Conservation (phyloP, 768 basidiomycete genomes). For the Podaxis sp. region DNA sequence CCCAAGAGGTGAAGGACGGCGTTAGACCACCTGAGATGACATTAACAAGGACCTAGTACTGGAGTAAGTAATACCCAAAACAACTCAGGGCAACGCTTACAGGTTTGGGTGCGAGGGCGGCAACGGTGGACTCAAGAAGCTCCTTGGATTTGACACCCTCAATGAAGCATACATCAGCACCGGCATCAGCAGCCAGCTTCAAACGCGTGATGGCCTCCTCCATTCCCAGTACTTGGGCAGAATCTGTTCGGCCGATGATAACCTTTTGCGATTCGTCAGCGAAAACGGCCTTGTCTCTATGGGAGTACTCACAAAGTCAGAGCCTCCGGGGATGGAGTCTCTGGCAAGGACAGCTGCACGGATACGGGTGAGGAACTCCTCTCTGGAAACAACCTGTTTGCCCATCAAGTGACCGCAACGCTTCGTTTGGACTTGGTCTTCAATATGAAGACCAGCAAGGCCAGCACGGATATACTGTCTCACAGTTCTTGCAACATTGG, state of each 20-base stretch:
- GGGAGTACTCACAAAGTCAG: conserved; percentile 54
- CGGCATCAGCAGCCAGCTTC: conserved; percentile 67
- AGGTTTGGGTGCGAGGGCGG: conserved; percentile 68
- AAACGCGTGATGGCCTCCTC: conserved; percentile 67
- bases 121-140: conserved; percentile 62
- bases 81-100: conserved; percentile 31
- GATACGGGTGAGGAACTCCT: conserved; percentile 71
- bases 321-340: conserved; percentile 69
- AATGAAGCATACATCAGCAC: conserved; percentile 80
- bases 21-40: conserved; percentile 78
- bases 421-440: conserved; percentile 82
- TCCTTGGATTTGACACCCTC: conserved; percentile 73
- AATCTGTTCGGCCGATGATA: conserved; percentile 76
- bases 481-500: conserved; percentile 74
- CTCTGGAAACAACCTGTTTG: conserved; percentile 77
- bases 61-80: not conserved
- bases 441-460: conserved; percentile 73
- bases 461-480: conserved; percentile 67
- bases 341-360: conserved; percentile 77
- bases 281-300: not conserved
- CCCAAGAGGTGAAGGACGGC: conserved; percentile 65
- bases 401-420: conserved; percentile 78
- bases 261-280: conserved; percentile 37
- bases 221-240: conserved; percentile 76
- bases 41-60: conserved; percentile 60